These are phyloP conservation scores for Betula pendula DNA, from an alignment of 306 rosid species.

Conservation along the genomic window DNA sequence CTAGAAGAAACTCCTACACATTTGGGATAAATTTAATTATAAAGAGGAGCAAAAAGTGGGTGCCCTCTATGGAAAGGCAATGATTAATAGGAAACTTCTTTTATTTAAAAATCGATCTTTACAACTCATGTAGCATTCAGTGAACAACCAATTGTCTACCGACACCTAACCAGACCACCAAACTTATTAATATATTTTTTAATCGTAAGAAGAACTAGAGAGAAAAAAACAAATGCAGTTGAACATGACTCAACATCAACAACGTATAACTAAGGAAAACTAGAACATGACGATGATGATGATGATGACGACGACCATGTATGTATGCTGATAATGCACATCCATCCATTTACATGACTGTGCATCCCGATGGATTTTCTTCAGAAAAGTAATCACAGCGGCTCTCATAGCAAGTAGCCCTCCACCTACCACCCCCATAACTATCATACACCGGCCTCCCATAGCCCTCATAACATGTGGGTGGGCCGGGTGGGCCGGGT, in stretches of 20 bases:
- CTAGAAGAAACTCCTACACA: no score
- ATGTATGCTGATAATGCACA: neutral
- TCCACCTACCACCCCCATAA: slow-evolving; percentile 31
- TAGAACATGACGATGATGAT: neutral
- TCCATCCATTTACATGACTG: slow-evolving; percentile 49
- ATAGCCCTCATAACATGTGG: slow-evolving; percentile 29
- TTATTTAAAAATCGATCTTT: neutral
- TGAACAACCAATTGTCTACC: neutral
- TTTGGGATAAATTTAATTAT: no score
- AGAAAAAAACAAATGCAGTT: neutral
- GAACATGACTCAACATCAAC: neutral
- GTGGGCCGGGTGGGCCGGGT: no score
- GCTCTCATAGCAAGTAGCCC: slow-evolving; percentile 30
- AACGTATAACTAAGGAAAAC: no score
- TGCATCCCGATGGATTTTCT: slow-evolving; percentile 49
- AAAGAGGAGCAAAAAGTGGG: neutral
- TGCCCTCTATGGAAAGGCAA: neutral
- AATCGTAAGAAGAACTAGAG: neutral
- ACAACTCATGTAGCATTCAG: neutral
- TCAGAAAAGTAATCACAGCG: slow-evolving; percentile 53
- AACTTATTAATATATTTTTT: neutral
- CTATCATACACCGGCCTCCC: slow-evolving; percentile 60
- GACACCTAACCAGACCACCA: neutral
- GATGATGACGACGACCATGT: neutral
- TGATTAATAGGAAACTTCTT: neutral